phyloP scores from a whole-genome alignment of 2,329 filamentous ascomycete genomes.

The Colletotrichum karsti region DNA sequence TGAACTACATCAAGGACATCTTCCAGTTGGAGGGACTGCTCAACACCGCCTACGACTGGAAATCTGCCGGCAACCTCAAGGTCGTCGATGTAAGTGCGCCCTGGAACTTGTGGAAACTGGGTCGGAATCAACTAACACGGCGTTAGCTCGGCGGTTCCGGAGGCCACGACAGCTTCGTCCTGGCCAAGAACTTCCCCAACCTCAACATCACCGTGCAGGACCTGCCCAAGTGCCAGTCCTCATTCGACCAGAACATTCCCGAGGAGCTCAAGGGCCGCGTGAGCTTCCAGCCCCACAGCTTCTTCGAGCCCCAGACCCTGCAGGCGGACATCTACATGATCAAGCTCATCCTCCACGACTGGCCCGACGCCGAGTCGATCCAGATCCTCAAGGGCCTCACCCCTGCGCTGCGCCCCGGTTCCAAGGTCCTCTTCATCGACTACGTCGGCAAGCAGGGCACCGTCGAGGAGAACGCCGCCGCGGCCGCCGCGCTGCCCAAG shows the following conservation, averaged over 20 bases:
- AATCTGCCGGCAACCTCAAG: constrained; percentile 41
- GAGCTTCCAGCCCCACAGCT: constrained; percentile 45
- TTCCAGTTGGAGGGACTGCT: constrained; percentile 46
- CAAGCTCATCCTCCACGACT: constrained; percentile 65
- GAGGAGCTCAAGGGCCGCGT: constrained; percentile 42
- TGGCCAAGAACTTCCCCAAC: constrained; percentile 50
- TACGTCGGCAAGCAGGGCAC: constrained; percentile 44
- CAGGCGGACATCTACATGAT: constrained; percentile 60
- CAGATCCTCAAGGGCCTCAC: constrained; percentile 51
- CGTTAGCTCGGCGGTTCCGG: constrained; percentile 50
- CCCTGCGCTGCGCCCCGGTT: constrained; percentile 53
- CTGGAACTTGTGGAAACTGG: too few relatives aligned
- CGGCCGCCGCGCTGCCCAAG: constrained; percentile 38
- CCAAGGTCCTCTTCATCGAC: constrained; percentile 47
- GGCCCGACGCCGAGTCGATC: constrained; percentile 54
- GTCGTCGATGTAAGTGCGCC: constrained; percentile 49
- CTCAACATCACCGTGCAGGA: constrained; percentile 55
- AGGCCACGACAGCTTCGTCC: constrained; percentile 49
- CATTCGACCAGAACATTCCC: constrained; percentile 45
- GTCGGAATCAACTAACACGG: constrained; percentile 1
- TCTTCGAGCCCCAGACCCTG: constrained; percentile 47
- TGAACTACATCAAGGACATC: constrained; percentile 49
- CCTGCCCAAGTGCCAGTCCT: constrained; percentile 44
- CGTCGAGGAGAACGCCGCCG: constrained; percentile 31
- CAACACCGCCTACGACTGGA: constrained; percentile 45